Base-by-base conservation (phyloP, 768 basidiomycete genomes). In the Clavaria fumosa region DNA sequence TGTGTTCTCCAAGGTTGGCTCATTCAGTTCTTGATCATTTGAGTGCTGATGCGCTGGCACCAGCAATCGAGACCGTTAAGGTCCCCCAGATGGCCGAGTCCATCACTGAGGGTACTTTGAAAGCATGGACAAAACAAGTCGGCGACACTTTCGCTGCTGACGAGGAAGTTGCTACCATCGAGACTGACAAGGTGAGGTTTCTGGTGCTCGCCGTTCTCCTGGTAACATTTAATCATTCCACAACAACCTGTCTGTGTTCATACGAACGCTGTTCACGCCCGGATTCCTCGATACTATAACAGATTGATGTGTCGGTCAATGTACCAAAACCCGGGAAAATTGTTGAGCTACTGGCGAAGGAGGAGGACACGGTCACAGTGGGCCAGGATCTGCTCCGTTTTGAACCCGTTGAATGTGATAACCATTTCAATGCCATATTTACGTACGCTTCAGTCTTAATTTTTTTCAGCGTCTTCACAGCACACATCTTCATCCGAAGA, bases 51-150 rank as follows among this genome's bases (percentile, higher is more conserved):
- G 12, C 12, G 19, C 19, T 37, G 15, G 37, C 17, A 15, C 30
- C 30, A 28, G n/a, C 44, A 82, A 80, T 76, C 40, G 82, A 91
- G 61, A 86, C 79, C 39, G 72, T 96, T 45, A 88, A 93, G 63
- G 90, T 96, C 26, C 90, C 90, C 12, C 83, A 89, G 58, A 93
- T 96, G 88, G 86, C 93, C 19, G 91, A 96, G 56, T 96, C 91
- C 43, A 96, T 97, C 59, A 85, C 86, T 24, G 93, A 99, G 58
- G 93, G 93, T 23, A 97, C 93, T 4, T 66, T 99, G 36, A 95
- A 90, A 62, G 67, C 82, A 19, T 99, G 89, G 88, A 67, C 72
- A 47, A 96, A 96, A 64, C 73, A 91, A 59, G 77, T 83, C 36
- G 93, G 93, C 10, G 93, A 99, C 54, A 69, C 64, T 41, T 90